Evolutionary conservation across 1,139 yeast genomes (phyloP), one percentile per base, ranked within the genome.

Genomic region (Lodderomyces metapsilosis): DNA sequence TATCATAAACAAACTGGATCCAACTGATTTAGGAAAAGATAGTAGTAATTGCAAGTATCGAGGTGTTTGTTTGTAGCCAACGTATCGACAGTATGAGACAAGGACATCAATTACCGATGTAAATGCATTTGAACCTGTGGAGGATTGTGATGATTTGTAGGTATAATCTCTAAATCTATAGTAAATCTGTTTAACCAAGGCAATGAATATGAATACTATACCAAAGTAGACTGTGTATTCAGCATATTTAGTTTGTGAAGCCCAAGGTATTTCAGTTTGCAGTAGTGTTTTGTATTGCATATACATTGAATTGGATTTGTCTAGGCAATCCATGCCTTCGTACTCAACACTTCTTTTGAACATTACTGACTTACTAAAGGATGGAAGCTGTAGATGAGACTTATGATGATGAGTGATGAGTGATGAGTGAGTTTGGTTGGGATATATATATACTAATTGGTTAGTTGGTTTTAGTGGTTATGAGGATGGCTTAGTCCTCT

Each of bases 1-100:
- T 4, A 58, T 43, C 34, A 78, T 53, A 34, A 75, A 56, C n/a
- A 76, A 42, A 1, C 71, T 48, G 5, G 75, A 62, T 0, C 84
- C 84, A 6, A 73, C 51, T 2, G 83, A 74, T 3, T 69, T 59
- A 1, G 86, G 86, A 13, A 79, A 56, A 1, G 82, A 80, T 2
- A 76, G 61, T 30, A 54, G 54, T 36, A 62, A 59, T 27, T 74
- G 62, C 20, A 68, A 20, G 20, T 40, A 41, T 2, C 50, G 46
- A 0, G 83, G 80, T 2, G 77, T 44, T 47, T 70, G 75, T 47
- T 73, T 70, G 53, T 81, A 80, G 1, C 79, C 74, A 7, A 79
- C 40, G 43, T 51, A 71, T 44, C 87, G 63, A 24, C 66, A 59
- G 37, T 74, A 55, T 1, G 82, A 73, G 9, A 62, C 49, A 1